Evolutionary conservation across 306 rosid species (phyloP), one percentile per base, ranked within the genome.

Genomic region (Ormosia emarginata): DNA sequence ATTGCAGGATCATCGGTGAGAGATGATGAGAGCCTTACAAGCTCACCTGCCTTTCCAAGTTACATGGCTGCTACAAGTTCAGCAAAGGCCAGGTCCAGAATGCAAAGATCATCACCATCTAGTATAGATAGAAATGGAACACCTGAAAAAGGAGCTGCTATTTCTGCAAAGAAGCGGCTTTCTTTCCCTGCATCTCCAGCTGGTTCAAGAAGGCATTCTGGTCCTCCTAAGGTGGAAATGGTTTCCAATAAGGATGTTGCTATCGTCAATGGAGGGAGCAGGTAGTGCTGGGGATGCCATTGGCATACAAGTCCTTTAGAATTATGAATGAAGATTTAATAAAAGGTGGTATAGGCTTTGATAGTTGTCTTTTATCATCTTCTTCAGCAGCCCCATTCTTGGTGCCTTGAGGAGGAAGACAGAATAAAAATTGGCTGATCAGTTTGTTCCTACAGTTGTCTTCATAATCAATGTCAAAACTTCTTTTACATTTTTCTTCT

Each of bases 111-210:
- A 15, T 79, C 67, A 56, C 86, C 87, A 61, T 34, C 34, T 6
- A 43, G 75, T 33, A 8, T 39, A n/a, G 90, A 79, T 79, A 87
- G 67, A 62, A 79, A 33, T 39, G 85, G 47, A 29, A 81, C 88
- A 17, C 66, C 86, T n/a, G 94, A 85, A 29, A 90, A 81, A 77
- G 90, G 83, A 52, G 82, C 86, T 2, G 81, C 57, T 17, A 17
- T 66, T 59, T 87, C 90, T 65, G 92, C 81, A 29, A 94, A 87
- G 87, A 94, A 86, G 77, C 65, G 93, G 55, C 87, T 94, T 56
- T 89, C 97, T 41, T 91, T 89, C 85, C 33, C 94, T 10, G 74
- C 85, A 62, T 84, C 92, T 58, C 89, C 90, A 0, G 74, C 83
- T 24, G 70, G 72, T 71, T 72, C 88, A 58, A 91, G 90, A 81